Conservation (phyloP, 176 grass and related monocot species). For the Rhipidocladum racemiflorum region DNA sequence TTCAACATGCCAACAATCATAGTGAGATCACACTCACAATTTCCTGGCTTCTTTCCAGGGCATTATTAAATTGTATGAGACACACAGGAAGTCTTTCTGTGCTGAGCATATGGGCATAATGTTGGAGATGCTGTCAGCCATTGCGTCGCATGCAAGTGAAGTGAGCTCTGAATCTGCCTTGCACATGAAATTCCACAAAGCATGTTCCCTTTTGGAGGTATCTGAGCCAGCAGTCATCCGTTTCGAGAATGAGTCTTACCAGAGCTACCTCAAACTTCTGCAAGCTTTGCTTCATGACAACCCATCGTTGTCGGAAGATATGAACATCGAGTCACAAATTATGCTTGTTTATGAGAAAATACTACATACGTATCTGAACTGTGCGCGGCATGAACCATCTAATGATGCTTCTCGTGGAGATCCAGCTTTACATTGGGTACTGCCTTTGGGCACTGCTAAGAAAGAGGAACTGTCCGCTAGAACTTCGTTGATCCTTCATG, state of each 20-base stretch:
- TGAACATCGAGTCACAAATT: constrained; percentile 68
- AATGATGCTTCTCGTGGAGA: constrained; percentile 28
- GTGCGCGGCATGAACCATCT: constrained; percentile 50
- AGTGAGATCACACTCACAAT: not conserved
- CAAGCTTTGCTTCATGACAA: constrained; percentile 71
- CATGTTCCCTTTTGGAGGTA: constrained; percentile 79
- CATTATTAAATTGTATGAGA: constrained; percentile 69
- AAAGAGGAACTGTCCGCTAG: constrained; percentile 80
- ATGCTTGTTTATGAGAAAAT: constrained; percentile 71
- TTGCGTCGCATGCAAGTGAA: constrained; percentile 75
- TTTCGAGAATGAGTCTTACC: constrained; percentile 93
- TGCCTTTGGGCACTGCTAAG: constrained; percentile 60
- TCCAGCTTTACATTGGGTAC: constrained; percentile 39
- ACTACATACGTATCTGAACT: constrained; percentile 69
- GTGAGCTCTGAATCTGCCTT: constrained; percentile 57
- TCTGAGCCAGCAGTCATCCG: constrained; percentile 76
- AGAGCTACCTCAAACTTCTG: constrained; percentile 80
- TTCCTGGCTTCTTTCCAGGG: constrained; percentile 57
- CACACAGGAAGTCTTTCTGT: constrained; percentile 45
- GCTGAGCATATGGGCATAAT: constrained; percentile 66
- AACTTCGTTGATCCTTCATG: constrained; percentile 66
- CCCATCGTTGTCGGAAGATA: constrained; percentile 46
- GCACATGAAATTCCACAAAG: constrained; percentile 65
- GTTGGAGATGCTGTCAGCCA: constrained; percentile 69
- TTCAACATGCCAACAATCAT: constrained; percentile 1